Evolutionary conservation across 176 grass and related monocot genomes (phyloP).

Genomic region (Oryza nivara): DNA sequence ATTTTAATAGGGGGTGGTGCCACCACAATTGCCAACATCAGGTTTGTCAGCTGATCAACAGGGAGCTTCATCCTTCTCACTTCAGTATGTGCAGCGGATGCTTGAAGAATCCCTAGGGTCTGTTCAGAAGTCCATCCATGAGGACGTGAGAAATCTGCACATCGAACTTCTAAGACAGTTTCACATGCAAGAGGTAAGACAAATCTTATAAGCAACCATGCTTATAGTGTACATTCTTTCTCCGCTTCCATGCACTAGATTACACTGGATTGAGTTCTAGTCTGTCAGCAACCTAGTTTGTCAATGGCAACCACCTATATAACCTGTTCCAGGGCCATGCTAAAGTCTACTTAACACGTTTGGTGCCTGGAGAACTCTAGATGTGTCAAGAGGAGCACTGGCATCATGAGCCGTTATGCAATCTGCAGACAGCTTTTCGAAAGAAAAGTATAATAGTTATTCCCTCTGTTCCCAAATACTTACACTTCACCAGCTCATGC

Average conservation of each 20-base stretch:
- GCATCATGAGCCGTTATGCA: background rate
- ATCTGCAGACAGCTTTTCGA: background rate
- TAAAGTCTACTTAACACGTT: background rate
- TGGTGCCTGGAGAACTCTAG: conserved; percentile 6
- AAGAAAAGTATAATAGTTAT: background rate
- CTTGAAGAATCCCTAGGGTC: conserved; percentile 89
- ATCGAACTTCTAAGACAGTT: conserved; percentile 95
- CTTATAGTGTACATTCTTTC: background rate
- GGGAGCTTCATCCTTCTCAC: conserved; percentile 82
- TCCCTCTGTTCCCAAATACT: background rate
- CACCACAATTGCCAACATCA: conserved; percentile 46
- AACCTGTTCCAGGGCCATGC: background rate
- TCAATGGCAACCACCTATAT: conserved; percentile 2
- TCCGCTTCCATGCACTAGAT: conserved; percentile 1
- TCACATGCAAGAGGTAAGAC: conserved; percentile 90
- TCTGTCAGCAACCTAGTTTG: background rate
- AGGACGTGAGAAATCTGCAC: conserved; percentile 93
- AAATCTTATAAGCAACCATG: background rate
- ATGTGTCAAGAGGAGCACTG: background rate
- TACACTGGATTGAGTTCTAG: background rate
- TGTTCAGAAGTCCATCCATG: conserved; percentile 89
- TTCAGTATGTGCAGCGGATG: conserved; percentile 92
- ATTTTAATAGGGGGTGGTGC: conserved; percentile 57
- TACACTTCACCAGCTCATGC: background rate
- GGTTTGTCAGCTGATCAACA: conserved; percentile 63